Evolutionary conservation across 75 land plant species (phyloP), one percentile per base, ranked within the genome.

Genomic region (Selaginella moellendorffii): DNA sequence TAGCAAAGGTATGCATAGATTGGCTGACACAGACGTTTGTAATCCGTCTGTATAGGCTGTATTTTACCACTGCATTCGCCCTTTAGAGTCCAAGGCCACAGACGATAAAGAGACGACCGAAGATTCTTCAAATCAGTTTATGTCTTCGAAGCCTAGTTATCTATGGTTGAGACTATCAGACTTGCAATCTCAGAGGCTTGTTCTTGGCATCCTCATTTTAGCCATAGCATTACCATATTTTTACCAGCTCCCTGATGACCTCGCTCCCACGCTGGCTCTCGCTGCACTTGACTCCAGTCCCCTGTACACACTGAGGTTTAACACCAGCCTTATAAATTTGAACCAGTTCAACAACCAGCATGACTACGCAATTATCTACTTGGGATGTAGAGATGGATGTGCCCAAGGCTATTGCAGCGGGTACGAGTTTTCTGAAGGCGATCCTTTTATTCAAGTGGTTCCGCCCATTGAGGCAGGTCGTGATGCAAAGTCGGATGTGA

Each of bases 101-200:
- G 14, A 36, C 5, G 14, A 14, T 14, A 14, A 36, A 14, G 46
- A 36, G 14, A 36, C 46, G 46, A 36, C 5, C 14, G 14, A 36
- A 36, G 46, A 36, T 5, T 36, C 46, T 14, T 56, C 23, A 2
- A 8, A 56, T 19, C 9, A 56, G 8, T 56, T 56, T 19, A 21
- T 56, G 59, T 24, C 21, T 56, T 9, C 59, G 1, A 76, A 76
- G 63, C 78, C 78, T 22, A 76, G 78, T 28, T 66, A 76, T 63
- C 27, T 76, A 19, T 76, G 78, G 78, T 66, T 72, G 17, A 63
- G 76, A 42, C 70, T 76, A 8, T 76, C 76, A 1, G 78, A 76
- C 56, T 29, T 76, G 10, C 72, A 74, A 21, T 60, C 76, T 27
- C 76, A 76, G 28, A 76, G 71, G 66, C 61, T 76, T 12, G 64